phyloP scores from a whole-genome alignment of 441 rosid genomes.

The Gossypium schwendimanii region DNA sequence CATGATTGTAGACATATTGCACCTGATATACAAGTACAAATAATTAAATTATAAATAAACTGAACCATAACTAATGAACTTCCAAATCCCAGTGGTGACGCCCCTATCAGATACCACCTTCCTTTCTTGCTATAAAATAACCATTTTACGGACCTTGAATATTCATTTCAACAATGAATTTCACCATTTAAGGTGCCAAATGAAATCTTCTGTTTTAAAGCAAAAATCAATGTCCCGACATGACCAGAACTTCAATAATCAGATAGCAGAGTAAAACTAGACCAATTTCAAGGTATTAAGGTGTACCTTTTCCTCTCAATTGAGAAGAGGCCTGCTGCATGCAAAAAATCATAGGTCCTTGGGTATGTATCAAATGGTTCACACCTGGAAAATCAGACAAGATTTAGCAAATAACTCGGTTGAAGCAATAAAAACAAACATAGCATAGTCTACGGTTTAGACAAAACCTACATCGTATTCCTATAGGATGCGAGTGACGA shows the following conservation, averaged over 20 bases:
- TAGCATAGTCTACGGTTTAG: neutral
- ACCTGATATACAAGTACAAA: slow-evolving; percentile 36
- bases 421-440: slow-evolving; percentile 7
- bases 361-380: slow-evolving; percentile 95
- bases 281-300: neutral
- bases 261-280: neutral
- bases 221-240: neutral
- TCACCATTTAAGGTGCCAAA: neutral
- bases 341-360: slow-evolving; percentile 84
- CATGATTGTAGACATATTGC: slow-evolving; percentile 82
- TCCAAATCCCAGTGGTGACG: neutral
- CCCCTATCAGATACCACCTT: neutral
- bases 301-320: slow-evolving; percentile 79
- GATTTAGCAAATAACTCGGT: slow-evolving; percentile 5
- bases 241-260: neutral
- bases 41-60: neutral
- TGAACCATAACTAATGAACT: neutral
- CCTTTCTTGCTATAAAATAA: neutral
- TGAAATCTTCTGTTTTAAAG: neutral
- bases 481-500: neutral
- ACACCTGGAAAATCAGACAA: slow-evolving; percentile 53
- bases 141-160: neutral
- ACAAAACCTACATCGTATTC: no score
- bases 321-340: slow-evolving; percentile 83
- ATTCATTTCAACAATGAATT: neutral